phyloP scores from a whole-genome alignment of 768 basidiomycete species.

The Suillus subluteus region DNA sequence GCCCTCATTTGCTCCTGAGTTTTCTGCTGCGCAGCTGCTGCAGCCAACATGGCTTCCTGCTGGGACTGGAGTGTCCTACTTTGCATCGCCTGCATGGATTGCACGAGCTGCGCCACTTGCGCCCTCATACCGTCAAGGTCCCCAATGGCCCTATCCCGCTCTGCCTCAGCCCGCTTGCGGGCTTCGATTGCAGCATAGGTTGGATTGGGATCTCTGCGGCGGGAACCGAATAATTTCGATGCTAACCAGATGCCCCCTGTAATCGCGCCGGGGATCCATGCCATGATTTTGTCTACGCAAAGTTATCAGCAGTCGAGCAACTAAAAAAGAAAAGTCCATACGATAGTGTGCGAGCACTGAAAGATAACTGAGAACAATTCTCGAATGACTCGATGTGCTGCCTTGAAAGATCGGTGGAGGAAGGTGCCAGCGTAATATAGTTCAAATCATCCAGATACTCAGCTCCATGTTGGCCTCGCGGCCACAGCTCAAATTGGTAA shows the following conservation, averaged over 20 bases:
- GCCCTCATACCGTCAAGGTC: not conserved
- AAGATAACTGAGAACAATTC: not conserved
- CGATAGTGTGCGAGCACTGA: not conserved
- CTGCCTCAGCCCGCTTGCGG: not conserved
- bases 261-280: not conserved
- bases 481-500: not conserved
- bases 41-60: not conserved
- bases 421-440: not conserved
- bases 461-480: not conserved
- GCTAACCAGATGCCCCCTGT: not conserved
- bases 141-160: not conserved
- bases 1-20: not conserved
- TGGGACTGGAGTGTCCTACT: not conserved
- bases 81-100: not conserved
- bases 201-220: not conserved
- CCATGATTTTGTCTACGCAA: not conserved
- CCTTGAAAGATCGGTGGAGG: not conserved
- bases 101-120: slow-evolving; percentile 2
- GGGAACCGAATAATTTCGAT: not conserved
- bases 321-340: not conserved
- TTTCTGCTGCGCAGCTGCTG: not conserved
- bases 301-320: not conserved
- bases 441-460: not conserved
- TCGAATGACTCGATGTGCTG: not conserved
- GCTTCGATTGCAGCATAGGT: not conserved